Evolutionary conservation across 202 grass and related monocot genomes (phyloP), one percentile per base, ranked within the genome.

Genomic region (Digitaria exilis): DNA sequence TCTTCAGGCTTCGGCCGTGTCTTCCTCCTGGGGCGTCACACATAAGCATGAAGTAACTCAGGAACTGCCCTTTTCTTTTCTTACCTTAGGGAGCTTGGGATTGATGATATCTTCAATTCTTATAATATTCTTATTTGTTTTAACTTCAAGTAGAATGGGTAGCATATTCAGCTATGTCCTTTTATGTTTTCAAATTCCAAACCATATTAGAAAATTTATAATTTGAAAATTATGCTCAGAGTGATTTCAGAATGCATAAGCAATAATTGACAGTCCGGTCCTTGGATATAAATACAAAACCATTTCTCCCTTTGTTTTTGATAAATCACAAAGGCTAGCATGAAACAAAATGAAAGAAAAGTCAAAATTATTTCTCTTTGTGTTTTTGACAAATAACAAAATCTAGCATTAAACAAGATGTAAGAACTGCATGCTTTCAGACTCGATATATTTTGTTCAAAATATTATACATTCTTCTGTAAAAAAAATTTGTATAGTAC

Each of bases 341-440:
- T n/a, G n/a, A n/a, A n/a, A n/a, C n/a, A n/a, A n/a, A n/a, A n/a
- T n/a, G n/a, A n/a, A n/a, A n/a, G n/a, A n/a, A n/a, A n/a, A n/a
- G n/a, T n/a, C 65, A 22, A 22, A 80, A 80, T 43, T 80, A 32
- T 19, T 29, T 48, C n/a, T n/a, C n/a, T n/a, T n/a, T n/a, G n/a
- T n/a, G 37, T 39, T 39, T 39, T 39, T 39, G 37, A 4, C 4
- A 39, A 39, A 39, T 39, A 5, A 39, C 37, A 39, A 39, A 39
- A 39, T 39, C 4, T 39, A 39, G 6, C 4, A 39, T 7, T 7
- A 1, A 16, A 34, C 46, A 3, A 48, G 8, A 60, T 44, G 65
- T 30, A 81, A 16, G 12, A 59, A 71, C 7, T n/a, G 2, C 51
- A 22, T 6, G 6, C 51, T 55, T 52, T 55, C 54, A 56, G 54